Conservation (phyloP, 192 early-diverging fungal genomes). For the Coemansia sp. region DNA sequence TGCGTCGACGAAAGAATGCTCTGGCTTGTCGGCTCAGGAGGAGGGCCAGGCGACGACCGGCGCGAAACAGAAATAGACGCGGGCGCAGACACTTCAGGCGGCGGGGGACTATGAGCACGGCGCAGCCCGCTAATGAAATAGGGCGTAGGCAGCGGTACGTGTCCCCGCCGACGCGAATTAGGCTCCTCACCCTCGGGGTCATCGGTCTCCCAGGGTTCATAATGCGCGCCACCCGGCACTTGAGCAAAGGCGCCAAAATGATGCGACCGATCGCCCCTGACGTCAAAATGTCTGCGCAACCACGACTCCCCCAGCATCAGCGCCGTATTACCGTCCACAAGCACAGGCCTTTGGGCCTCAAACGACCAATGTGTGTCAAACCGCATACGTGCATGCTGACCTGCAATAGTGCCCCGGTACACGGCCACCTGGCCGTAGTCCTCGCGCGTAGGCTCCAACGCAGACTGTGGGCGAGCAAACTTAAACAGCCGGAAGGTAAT, state of each 20-base stretch:
- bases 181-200: constrained; percentile 30
- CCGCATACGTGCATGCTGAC: constrained; percentile 28
- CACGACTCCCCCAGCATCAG: constrained; percentile 50
- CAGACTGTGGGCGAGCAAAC: constrained; percentile 33
- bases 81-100: constrained; percentile 16
- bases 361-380: constrained; percentile 47
- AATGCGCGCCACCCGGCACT: constrained; percentile 25
- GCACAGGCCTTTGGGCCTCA: constrained; percentile 35
- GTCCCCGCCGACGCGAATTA: constrained; percentile 15
- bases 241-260: constrained; percentile 47
- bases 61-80: constrained; percentile 10
- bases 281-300: constrained; percentile 45
- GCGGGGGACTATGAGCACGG: constrained; percentile 14
- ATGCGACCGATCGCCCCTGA: constrained; percentile 48
- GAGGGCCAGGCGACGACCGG: constrained; percentile 25
- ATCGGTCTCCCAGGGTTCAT: constrained; percentile 51
- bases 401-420: constrained; percentile 50
- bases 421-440: constrained; percentile 48
- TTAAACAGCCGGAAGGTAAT: constrained; percentile 52
- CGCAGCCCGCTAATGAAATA: constrained; percentile 45
- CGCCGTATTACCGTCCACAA: constrained; percentile 50
- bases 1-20: not conserved
- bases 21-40: not conserved
- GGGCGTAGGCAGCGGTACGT: constrained; percentile 40
- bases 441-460: constrained; percentile 51